These are phyloP conservation scores for Kwoniella dendrophila DNA, from an alignment of 768 basidiomycete species.

Conservation along the genomic window DNA sequence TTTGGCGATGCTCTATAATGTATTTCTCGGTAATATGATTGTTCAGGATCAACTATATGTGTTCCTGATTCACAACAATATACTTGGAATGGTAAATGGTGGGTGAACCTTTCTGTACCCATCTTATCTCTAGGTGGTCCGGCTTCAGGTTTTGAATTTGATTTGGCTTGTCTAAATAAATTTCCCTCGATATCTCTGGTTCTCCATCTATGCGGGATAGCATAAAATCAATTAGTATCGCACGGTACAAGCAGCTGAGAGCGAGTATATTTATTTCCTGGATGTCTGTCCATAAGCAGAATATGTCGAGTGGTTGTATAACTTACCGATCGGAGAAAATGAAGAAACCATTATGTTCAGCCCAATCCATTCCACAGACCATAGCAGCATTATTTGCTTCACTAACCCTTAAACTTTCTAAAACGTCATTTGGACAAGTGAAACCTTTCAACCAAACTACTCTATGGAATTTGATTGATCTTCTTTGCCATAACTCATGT, in stretches of 20 bases:
- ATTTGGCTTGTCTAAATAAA: conserved; percentile 95
- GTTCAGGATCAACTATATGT: conserved; percentile 91
- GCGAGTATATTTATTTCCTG: too few species aligned
- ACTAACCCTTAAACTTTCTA: conserved; percentile 91
- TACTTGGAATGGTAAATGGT: conserved; percentile 95
- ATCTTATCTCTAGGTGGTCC: conserved; percentile 87
- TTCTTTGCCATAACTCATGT: conserved; percentile 72
- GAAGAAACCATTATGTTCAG: conserved; percentile 94
- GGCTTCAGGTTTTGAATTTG: conserved; percentile 82
- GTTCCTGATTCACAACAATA: conserved; percentile 99
- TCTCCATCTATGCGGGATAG: conserved; percentile 69
- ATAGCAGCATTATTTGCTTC: conserved; percentile 89
- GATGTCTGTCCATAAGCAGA: too few species aligned
- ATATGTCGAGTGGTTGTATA: neutral
- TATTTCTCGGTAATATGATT: conserved; percentile 92
- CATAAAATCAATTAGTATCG: neutral
- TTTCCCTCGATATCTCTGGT: conserved; percentile 98
- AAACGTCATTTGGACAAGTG: conserved; percentile 95
- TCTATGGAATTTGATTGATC: conserved; percentile 79
- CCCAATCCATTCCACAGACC: conserved; percentile 99
- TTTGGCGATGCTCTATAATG: conserved; percentile 78
- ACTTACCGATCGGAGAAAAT: conserved; percentile 93
- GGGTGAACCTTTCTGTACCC: conserved; percentile 79
- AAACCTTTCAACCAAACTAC: conserved; percentile 99
- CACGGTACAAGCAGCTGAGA: too few species aligned